phyloP scores from a whole-genome alignment of 345 rosid genomes.

The Bruguiera gymnorhiza region DNA sequence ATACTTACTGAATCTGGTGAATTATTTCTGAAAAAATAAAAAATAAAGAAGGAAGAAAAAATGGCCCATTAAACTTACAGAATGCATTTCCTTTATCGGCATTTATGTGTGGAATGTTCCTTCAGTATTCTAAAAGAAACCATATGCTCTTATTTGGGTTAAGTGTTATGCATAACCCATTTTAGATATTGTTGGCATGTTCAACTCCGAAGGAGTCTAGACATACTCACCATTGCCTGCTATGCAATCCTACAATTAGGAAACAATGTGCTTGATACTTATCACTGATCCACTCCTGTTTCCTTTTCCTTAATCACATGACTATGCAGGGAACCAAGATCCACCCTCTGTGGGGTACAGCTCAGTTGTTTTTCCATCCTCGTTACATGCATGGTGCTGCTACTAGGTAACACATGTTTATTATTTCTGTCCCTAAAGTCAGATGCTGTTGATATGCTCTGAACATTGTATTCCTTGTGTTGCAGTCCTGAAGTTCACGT shows the following conservation, averaged over 20 bases:
- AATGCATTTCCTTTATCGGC: background rate
- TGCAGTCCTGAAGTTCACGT: constrained; percentile 77
- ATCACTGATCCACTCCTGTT: background rate
- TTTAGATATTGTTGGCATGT: too few relatives aligned
- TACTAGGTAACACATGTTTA: constrained; percentile 49
- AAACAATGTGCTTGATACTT: background rate
- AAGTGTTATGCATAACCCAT: too few relatives aligned
- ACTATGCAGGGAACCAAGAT: constrained; percentile 66
- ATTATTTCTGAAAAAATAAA: too few relatives aligned
- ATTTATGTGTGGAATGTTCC: background rate
- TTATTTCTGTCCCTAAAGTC: background rate
- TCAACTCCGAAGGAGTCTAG: background rate
- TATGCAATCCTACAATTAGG: background rate
- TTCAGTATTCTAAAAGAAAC: too few relatives aligned
- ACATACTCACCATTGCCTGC: background rate
- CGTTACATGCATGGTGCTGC: constrained; percentile 99
- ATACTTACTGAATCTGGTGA: too few relatives aligned
- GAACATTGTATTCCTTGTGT: constrained; percentile 4
- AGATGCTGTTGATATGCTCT: constrained; percentile 1
- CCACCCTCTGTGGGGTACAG: constrained; percentile 88
- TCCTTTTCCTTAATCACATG: background rate
- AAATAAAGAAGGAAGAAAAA: too few relatives aligned
- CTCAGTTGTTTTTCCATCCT: constrained; percentile 92
- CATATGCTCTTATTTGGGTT: too few relatives aligned
- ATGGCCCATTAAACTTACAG: too few relatives aligned